Percentiles rank a stretch among this genome's conserved stretches.
Conservation (phyloP, 768 basidiomycete species). For the Phlebiopsis flavidoalba region DNA sequence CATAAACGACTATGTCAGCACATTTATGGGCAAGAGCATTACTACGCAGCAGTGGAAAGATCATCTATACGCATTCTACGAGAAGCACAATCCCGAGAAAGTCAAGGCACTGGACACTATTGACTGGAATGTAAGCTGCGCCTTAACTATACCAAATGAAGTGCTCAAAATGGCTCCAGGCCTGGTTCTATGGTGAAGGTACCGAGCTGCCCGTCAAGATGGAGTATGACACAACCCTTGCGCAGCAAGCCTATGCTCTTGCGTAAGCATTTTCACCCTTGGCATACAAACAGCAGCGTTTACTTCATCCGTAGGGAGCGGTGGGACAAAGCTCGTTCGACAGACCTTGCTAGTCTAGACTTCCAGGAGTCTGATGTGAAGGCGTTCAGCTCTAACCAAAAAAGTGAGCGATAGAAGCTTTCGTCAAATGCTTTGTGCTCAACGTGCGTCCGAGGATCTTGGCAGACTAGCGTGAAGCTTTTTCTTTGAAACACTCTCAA, state of each 20-base stretch:
- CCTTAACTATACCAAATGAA: background rate
- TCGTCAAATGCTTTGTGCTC: conserved; percentile 13
- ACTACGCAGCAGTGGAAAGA: conserved; percentile 80
- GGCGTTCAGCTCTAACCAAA: conserved; percentile 71
- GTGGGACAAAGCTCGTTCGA: conserved; percentile 65
- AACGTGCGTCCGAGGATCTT: no score
- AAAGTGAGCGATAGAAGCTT: conserved; percentile 33
- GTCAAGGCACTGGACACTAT: conserved; percentile 61
- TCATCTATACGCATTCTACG: conserved; percentile 63
- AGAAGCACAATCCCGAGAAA: conserved; percentile 54
- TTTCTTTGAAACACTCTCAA: no score
- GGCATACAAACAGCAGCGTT: background rate
- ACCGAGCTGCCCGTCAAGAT: conserved; percentile 65
- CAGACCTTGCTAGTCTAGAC: conserved; percentile 38
- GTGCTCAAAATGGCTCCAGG: conserved; percentile 32
- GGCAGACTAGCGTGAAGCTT: no score
- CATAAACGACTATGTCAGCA: conserved; percentile 74
- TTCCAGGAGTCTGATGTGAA: conserved; percentile 61
- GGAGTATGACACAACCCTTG: conserved; percentile 71
- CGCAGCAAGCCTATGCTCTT: conserved; percentile 62
- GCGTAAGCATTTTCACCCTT: conserved; percentile 34
- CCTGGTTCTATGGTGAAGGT: conserved; percentile 83
- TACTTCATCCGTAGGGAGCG: conserved; percentile 22
- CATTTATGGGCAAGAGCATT: conserved; percentile 79
- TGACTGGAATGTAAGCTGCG: conserved; percentile 65